A percentile compares a stretch with the other conserved stretches of the same genome.
Conservation (phyloP, 2,329 filamentous ascomycete genomes). For the Rutstroemia sydowiana region DNA sequence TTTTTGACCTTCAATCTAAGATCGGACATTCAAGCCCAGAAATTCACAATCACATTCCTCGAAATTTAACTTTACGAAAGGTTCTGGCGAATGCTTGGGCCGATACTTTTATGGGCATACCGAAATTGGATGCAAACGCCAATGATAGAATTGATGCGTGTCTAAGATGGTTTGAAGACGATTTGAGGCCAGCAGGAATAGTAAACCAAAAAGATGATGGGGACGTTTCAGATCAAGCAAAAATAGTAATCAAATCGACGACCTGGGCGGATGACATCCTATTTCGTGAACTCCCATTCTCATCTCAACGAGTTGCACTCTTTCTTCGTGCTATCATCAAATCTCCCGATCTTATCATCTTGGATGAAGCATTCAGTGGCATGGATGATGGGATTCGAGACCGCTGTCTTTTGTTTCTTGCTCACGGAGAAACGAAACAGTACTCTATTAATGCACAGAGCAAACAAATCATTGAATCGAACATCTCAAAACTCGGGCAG, state of each 20-base stretch:
- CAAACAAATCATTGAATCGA: constrained; percentile 37
- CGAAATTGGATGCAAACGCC: constrained; percentile 53
- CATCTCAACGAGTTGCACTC: constrained; percentile 74
- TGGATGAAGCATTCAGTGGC: constrained; percentile 83
- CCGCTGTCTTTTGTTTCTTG: constrained; percentile 78
- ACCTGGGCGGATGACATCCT: constrained; percentile 60
- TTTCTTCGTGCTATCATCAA: constrained; percentile 79
- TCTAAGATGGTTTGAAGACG: constrained; percentile 69
- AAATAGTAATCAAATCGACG: constrained; percentile 32
- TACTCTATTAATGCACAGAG: constrained; percentile 17
- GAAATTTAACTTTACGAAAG: constrained; percentile 62
- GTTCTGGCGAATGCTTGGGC: constrained; percentile 84
- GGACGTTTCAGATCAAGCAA: constrained; percentile 13
- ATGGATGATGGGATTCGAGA: constrained; percentile 79
- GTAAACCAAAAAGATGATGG: constrained; percentile 23
- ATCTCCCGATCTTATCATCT: constrained; percentile 70
- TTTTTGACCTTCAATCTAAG: constrained; percentile 85
- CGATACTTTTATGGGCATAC: constrained; percentile 71
- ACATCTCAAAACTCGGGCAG: constrained; percentile 36
- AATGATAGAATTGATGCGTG: constrained; percentile 57
- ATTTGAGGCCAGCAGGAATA: constrained; percentile 49
- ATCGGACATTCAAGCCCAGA: constrained; percentile 93
- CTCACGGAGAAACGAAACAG: constrained; percentile 49
- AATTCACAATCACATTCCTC: constrained; percentile 87
- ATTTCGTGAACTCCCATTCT: constrained; percentile 72